phyloP scores from a whole-genome alignment of 2,329 filamentous ascomycete species.

The Magnaporthiopsis rhizophila region DNA sequence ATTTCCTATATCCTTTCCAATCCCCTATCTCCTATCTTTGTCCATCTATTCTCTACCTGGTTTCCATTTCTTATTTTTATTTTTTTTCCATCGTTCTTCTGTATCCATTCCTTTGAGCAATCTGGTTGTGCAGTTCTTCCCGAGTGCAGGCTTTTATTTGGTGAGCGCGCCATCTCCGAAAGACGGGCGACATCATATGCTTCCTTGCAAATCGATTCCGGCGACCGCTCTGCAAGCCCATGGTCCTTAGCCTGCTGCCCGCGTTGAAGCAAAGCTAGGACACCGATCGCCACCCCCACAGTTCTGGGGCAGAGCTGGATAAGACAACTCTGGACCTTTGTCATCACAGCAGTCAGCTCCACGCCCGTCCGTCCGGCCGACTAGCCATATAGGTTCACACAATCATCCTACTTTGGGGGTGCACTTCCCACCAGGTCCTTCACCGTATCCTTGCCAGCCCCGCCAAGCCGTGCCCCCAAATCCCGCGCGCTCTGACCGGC shows the following conservation, averaged over 20 bases:
- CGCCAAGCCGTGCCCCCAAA: neutral
- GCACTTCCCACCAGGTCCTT: neutral
- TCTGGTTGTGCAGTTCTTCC: no score
- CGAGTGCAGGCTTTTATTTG: no score
- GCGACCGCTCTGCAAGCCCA: neutral
- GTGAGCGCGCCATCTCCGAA: neutral
- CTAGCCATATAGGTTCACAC: neutral
- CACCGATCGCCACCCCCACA: neutral
- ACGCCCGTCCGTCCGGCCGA: no score
- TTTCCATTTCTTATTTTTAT: no score
- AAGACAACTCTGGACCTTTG: neutral
- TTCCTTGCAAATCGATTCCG: neutral
- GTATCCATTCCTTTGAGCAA: no score
- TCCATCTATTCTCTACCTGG: no score
- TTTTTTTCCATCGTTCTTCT: no score
- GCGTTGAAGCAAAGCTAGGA: neutral
- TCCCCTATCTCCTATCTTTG: no score
- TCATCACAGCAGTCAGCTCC: neutral
- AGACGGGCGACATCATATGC: neutral
- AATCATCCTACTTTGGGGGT: neutral
- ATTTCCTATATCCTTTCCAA: no score
- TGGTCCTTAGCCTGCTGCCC: neutral
- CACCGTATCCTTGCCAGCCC: neutral
- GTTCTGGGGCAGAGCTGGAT: neutral
- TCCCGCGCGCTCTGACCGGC: neutral